Percentiles rank a stretch among this genome's conserved stretches.
phyloP scores from a whole-genome alignment of 352 stramenopile species.

The Phytopythium delawarense region DNA sequence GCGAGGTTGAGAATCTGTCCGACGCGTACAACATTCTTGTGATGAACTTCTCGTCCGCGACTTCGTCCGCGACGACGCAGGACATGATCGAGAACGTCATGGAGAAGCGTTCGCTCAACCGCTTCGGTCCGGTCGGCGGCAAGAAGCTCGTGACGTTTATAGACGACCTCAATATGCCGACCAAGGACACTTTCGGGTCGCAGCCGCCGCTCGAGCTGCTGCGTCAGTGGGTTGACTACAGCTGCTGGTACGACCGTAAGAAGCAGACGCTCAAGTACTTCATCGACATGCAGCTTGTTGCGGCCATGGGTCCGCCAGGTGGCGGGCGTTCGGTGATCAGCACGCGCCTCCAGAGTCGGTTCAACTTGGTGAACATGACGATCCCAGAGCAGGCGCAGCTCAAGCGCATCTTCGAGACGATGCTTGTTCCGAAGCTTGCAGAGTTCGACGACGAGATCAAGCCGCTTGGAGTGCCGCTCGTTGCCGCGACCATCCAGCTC shows the following conservation, averaged over 20 bases:
- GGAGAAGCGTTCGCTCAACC: slow-evolving; percentile 88
- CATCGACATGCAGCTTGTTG: slow-evolving; percentile 88
- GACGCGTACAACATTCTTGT: slow-evolving; percentile 74
- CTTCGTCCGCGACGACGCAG: slow-evolving; percentile 81
- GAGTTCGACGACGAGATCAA: slow-evolving; percentile 91
- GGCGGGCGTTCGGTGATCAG: slow-evolving; percentile 87
- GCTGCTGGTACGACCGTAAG: slow-evolving; percentile 90
- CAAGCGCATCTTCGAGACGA: slow-evolving; percentile 87
- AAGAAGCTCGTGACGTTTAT: slow-evolving; percentile 92
- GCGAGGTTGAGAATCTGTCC: slow-evolving; percentile 75
- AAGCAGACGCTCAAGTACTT: slow-evolving; percentile 91
- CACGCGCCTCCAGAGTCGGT: slow-evolving; percentile 87
- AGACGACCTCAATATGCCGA: slow-evolving; percentile 92
- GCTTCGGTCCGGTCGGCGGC: slow-evolving; percentile 80
- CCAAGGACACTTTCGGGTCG: slow-evolving; percentile 88
- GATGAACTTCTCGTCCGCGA: slow-evolving; percentile 91
- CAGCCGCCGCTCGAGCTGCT: slow-evolving; percentile 90
- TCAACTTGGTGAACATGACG: slow-evolving; percentile 90
- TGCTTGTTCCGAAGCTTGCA: slow-evolving; percentile 79
- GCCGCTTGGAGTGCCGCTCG: slow-evolving; percentile 58
- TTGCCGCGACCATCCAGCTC: slow-evolving; percentile 80
- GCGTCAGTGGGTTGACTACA: slow-evolving; percentile 91
- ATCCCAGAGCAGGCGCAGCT: slow-evolving; percentile 81
- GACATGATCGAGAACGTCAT: slow-evolving; percentile 90
- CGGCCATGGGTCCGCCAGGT: slow-evolving; percentile 84